Base-by-base conservation (phyloP, 2,329 filamentous ascomycete genomes). In the Cyclaneusma minus region DNA sequence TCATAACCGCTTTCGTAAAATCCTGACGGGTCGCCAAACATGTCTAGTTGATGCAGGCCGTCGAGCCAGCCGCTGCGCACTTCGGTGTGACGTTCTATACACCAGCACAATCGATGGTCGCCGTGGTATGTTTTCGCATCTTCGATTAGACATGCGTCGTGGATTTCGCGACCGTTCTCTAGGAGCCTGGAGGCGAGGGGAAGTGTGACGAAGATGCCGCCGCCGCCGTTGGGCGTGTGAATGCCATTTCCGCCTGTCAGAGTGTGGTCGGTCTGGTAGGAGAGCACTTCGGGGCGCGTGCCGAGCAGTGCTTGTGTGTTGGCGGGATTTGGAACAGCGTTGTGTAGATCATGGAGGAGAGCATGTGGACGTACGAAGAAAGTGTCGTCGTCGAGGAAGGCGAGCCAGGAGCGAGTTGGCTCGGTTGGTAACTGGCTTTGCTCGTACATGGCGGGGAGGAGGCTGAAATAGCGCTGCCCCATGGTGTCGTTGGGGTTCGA, bases 391-490 rank as follows among this genome's bases (percentile, higher is more conserved):
- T 48, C 45, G 21, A 47, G 39, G 11, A 48, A 38, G n/a, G 32
- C 32, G 16, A 47, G 37, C 9, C 24, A 14, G 7, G 28, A 16
- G 3, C 36, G 29, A 1, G 37, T 38, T 3, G 41, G 56, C 37
- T n/a, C n/a, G n/a, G n/a, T n/a, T n/a, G n/a, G n/a, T n/a, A n/a
- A n/a, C n/a, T n/a, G n/a, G n/a, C n/a, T n/a, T n/a, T 69, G 63
- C 25, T 58, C 60, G 46, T 62, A 68, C 15, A 71, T 45, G 2
- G 58, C 59, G 2, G 61, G 60, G 2, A 67, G 60, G 2, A 71
- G 52, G 3, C 59, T 60, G 14, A 71, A 49, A 38, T 71, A 70
- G 33, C 66, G 60, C 14, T 67, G 64, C 3, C 65, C 62, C 65
- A 69, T 71, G 39, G 66, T 60, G 36, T 64, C 52, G 6, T 50